phyloP scores from a whole-genome alignment of 2,329 filamentous ascomycete species.

The Rachicladosporium sp. region DNA sequence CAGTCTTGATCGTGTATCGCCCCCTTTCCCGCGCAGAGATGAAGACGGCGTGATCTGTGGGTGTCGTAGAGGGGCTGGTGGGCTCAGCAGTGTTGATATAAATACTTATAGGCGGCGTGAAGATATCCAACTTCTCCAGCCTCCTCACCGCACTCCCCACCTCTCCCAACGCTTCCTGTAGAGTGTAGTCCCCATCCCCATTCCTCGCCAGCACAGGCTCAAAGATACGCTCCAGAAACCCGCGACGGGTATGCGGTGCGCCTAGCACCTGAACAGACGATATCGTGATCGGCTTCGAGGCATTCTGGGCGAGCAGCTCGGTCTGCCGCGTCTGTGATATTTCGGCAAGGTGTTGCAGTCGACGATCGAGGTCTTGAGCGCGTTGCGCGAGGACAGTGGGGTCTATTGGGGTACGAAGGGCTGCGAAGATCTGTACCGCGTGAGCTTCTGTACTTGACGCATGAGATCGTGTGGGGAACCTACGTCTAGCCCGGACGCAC shows the following conservation, averaged over 20 bases:
- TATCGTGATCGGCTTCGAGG: conserved; percentile 76
- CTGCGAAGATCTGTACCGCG: conserved; percentile 43
- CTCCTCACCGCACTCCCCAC: conserved; percentile 60
- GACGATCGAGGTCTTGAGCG: conserved; percentile 48
- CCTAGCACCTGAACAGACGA: conserved; percentile 75
- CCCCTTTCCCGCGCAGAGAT: conserved; percentile 69
- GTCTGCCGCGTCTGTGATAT: conserved; percentile 51
- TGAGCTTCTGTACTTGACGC: neutral
- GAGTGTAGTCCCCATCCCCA: conserved; percentile 47
- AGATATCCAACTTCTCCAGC: conserved; percentile 74
- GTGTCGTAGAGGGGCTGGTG: conserved; percentile 54
- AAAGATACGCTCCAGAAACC: conserved; percentile 74
- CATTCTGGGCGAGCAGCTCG: conserved; percentile 68
- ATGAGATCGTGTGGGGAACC: too few species aligned
- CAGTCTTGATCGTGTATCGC: conserved; percentile 78
- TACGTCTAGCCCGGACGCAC: too few species aligned
- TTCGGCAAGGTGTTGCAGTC: conserved; percentile 44
- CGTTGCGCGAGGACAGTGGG: conserved; percentile 47
- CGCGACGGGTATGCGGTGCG: conserved; percentile 64
- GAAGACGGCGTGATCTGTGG: conserved; percentile 70
- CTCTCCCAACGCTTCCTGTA: conserved; percentile 65
- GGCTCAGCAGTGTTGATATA: conserved; percentile 67
- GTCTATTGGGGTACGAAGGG: conserved; percentile 46
- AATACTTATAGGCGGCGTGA: conserved; percentile 68
- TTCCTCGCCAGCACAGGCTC: conserved; percentile 61